These are phyloP conservation scores for Cystobasidium onofrii DNA, from an alignment of 768 basidiomycete species.

Conservation along the genomic window DNA sequence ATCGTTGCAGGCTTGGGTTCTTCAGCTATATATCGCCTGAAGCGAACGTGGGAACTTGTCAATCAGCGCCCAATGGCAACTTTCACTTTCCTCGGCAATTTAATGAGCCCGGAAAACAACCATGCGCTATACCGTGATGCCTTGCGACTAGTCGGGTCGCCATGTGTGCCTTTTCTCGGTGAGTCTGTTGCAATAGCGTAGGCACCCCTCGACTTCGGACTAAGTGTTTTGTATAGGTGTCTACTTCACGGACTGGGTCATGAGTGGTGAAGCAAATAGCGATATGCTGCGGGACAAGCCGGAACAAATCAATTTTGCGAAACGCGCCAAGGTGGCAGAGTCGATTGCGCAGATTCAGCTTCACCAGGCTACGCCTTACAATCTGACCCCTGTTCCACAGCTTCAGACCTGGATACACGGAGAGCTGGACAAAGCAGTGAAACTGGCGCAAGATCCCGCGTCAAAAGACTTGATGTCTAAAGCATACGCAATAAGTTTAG, in stretches of 20 bases:
- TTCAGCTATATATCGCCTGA: constrained; percentile 81
- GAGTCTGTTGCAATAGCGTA: constrained; percentile 39
- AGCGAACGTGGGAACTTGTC: constrained; percentile 87
- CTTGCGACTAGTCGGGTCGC: constrained; percentile 73
- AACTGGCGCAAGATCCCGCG: not conserved
- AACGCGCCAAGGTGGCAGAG: constrained; percentile 89
- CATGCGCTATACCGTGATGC: constrained; percentile 82
- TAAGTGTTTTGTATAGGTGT: constrained; percentile 63
- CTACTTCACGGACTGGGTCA: constrained; percentile 90
- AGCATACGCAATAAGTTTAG: constrained; percentile 14
- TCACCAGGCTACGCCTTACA: constrained; percentile 86
- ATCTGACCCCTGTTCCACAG: constrained; percentile 60
- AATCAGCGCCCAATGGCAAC: constrained; percentile 63
- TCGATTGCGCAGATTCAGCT: constrained; percentile 94
- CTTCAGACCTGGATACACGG: constrained; percentile 72
- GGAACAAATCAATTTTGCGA: constrained; percentile 78
- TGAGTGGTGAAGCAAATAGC: constrained; percentile 92
- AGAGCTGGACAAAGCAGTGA: constrained; percentile 52
- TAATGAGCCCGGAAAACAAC: constrained; percentile 86
- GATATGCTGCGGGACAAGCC: constrained; percentile 59
- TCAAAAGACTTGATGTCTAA: constrained; percentile 18
- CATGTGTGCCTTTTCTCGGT: constrained; percentile 97
- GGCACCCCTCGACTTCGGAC: not conserved
- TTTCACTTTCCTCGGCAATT: constrained; percentile 72
- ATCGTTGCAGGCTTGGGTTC: constrained; percentile 90